phyloP scores from a whole-genome alignment of 257 asterid genomes.

The Solanum habrochaites region DNA sequence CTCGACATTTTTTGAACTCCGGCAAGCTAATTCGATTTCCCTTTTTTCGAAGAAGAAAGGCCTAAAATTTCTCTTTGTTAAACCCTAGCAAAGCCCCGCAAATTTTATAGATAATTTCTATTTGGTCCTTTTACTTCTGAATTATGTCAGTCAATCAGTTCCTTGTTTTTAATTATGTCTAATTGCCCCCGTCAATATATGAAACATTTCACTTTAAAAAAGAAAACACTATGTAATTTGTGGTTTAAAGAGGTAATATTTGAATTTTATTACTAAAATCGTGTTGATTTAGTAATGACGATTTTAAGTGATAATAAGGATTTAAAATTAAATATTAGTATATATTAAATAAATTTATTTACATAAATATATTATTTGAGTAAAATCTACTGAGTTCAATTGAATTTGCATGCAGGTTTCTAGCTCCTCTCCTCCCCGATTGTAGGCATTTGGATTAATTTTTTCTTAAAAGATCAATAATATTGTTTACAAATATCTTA shows the following conservation, averaged over 20 bases:
- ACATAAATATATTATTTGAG: background rate
- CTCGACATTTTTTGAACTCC: conserved; percentile 21
- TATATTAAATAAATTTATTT: no score
- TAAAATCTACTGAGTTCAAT: no score
- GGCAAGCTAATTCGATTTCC: background rate
- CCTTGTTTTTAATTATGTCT: background rate
- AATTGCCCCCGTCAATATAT: background rate
- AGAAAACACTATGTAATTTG: background rate
- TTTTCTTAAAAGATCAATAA: background rate
- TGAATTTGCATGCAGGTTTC: no score
- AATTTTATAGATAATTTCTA: background rate
- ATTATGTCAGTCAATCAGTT: no score
- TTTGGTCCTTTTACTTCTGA: background rate
- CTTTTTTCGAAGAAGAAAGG: background rate
- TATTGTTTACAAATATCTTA: background rate
- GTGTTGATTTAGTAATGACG: background rate
- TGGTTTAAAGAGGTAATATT: background rate
- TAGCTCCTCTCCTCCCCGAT: rapidly evolving
- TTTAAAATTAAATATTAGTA: no score
- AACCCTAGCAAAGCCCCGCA: background rate
- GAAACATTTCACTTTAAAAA: background rate
- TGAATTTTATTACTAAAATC: no score
- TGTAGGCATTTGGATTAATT: background rate
- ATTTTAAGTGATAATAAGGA: background rate
- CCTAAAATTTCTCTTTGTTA: background rate